Percentiles rank a stretch among this genome's conserved stretches.
These are phyloP conservation scores for Arabis alpina DNA, from an alignment of 345 rosid genomes.

Conservation along the genomic window DNA sequence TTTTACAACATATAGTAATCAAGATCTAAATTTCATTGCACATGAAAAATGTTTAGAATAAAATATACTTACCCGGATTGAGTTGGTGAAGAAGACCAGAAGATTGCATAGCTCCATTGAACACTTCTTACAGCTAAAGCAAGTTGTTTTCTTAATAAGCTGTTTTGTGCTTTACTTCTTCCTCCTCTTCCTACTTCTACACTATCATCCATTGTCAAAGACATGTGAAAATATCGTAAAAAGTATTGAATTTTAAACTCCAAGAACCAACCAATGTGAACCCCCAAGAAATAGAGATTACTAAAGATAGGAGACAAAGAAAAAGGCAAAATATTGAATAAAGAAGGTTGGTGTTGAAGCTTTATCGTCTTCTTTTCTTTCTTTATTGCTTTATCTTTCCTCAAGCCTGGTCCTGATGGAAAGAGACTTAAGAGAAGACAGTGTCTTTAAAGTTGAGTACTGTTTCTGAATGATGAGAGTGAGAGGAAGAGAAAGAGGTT, in stretches of 20 bases:
- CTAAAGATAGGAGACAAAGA: constrained; percentile 32
- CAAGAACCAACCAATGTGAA: constrained; percentile 24
- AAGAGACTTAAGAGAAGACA: constrained; percentile 31
- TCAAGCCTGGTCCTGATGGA: constrained; percentile 30
- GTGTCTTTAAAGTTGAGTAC: constrained; percentile 41
- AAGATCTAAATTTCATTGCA: not conserved
- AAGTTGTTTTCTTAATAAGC: constrained; percentile 65
- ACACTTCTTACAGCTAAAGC: constrained; percentile 83
- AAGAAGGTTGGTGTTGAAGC: constrained; percentile 32
- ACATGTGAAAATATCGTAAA: not conserved
- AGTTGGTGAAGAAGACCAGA: constrained; percentile 79
- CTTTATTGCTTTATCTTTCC: constrained; percentile 45
- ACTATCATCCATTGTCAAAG: constrained; percentile 54
- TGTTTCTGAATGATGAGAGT: constrained; percentile 28
- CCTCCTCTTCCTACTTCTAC: constrained; percentile 38
- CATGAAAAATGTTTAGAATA: not conserved
- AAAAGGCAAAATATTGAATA: constrained; percentile 21
- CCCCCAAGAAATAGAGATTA: not conserved
- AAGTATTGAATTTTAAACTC: constrained; percentile 6
- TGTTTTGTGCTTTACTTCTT: constrained; percentile 44
- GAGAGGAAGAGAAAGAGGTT: constrained; percentile 37
- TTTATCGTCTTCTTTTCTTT: constrained; percentile 23
- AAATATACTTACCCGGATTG: constrained; percentile 61
- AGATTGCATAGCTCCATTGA: constrained; percentile 93
- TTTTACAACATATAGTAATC: not conserved